phyloP scores from a whole-genome alignment of 2,329 filamentous ascomycete species.

The Cordyceps fumosorosea region DNA sequence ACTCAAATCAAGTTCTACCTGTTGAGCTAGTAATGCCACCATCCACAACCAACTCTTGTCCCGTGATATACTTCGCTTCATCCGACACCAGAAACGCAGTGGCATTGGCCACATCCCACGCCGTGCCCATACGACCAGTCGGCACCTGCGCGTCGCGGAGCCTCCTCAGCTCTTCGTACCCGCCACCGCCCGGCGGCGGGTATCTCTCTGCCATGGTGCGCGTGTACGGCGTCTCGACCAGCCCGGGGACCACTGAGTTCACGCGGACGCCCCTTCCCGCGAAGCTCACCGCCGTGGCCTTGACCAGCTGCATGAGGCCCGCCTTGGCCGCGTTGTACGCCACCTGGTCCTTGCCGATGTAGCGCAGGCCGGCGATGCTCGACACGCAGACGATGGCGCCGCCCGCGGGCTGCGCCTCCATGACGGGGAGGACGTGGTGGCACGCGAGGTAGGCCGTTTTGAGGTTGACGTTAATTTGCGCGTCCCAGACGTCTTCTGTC shows the following conservation, averaged over 20 bases:
- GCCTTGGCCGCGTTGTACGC: slow-evolving; percentile 48
- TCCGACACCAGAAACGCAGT: slow-evolving; percentile 33
- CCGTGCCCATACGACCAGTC: slow-evolving; percentile 51
- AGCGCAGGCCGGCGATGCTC: slow-evolving; percentile 45
- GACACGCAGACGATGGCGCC: slow-evolving; percentile 42
- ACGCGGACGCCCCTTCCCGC: slow-evolving; percentile 39
- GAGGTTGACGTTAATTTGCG: slow-evolving; percentile 48
- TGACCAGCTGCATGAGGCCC: slow-evolving; percentile 44
- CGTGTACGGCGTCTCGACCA: slow-evolving; percentile 50
- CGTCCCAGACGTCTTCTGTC: slow-evolving; percentile 43
- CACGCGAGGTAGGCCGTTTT: slow-evolving; percentile 49
- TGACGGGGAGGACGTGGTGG: slow-evolving; percentile 46
- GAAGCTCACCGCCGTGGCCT: slow-evolving; percentile 44
- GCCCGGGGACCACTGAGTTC: slow-evolving; percentile 49
- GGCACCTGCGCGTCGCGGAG: slow-evolving; percentile 51
- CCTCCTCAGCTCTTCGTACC: slow-evolving; percentile 42
- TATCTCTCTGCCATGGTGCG: slow-evolving; percentile 37
- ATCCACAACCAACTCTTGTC: slow-evolving; percentile 45
- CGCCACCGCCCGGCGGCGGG: slow-evolving; percentile 29
- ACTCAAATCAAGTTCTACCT: slow-evolving; percentile 19
- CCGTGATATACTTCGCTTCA: slow-evolving; percentile 55
- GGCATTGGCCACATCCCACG: slow-evolving; percentile 52
- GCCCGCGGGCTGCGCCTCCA: slow-evolving; percentile 38
- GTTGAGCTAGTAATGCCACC: slow-evolving; percentile 37
- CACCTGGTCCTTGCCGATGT: slow-evolving; percentile 43